Base-by-base conservation (phyloP, 768 basidiomycete species). In the Brasilioporus rufonigricans region DNA sequence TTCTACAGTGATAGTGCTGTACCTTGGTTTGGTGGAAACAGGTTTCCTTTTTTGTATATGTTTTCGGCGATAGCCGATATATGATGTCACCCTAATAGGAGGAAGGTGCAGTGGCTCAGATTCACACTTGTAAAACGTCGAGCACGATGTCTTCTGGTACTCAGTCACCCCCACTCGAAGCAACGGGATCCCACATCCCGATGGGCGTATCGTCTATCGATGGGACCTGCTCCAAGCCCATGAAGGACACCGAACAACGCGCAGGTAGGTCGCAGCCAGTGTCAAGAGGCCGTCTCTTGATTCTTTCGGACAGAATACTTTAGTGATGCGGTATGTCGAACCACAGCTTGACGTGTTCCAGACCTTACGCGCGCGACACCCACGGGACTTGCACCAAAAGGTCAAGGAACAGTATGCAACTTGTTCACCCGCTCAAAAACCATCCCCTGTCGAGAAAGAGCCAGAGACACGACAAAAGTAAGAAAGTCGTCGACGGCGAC, bases 131-230 rank as follows among this genome's bases (percentile, higher is more conserved):
- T 19, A n/a, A n/a, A 19, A 23, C 10, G 21, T 29, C 36, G 18
- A 50, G 5, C 27, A 56, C 38, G 14, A 65, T 63, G 64, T 29
- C 66, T 19, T 62, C 66, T 51, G 81, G 81, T 31, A 80, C 81
- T 2, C 74, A 82, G 35, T 82, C 82, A n/a, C 81, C 80, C 9
- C 80, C 81, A 21, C 76, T 81, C 44, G 79, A 79, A 63, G 74
- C 75, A 14, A 78, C 77, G 1, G 77, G 71, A 36, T 72, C 75
- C n/a, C 70, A 78, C 24, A 57, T 72, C 47, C 77, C 79, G 7
- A 76, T 81, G 77, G 78, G 80, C 21, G 74, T 74, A 12, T 75
- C 77, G 14, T 79, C 74, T 46, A 78, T 80, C 8, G 60, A 73
- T 31, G 67, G 71, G 60, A 54, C 63, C 44, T 57, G 75, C 64